Evolutionary conservation across 345 rosid genomes (phyloP).

Genomic region (Citrus inodora): DNA sequence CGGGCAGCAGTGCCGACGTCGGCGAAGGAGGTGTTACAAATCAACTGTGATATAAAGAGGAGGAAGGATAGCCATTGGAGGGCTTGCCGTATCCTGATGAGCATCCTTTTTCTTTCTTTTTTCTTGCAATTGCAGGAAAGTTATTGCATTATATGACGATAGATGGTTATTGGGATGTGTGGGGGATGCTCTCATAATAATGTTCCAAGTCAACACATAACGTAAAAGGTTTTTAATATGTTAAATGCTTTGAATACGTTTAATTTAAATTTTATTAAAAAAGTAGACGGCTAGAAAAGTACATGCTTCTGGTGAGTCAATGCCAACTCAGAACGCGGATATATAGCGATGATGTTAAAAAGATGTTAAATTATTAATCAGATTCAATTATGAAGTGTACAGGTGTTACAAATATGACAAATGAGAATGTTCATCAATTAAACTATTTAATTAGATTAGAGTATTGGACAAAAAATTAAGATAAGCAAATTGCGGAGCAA

Average conservation of each 20-base stretch:
- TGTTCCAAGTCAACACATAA: background rate
- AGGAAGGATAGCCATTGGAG: background rate
- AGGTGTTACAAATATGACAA: no score
- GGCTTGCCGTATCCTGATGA: background rate
- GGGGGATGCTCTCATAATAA: no score
- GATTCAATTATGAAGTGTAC: background rate
- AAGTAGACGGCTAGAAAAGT: background rate
- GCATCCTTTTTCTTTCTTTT: no score
- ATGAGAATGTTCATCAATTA: no score
- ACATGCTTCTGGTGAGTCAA: background rate
- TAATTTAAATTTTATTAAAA: background rate
- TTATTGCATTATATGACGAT: no score
- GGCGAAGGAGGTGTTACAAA: background rate
- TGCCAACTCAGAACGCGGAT: background rate
- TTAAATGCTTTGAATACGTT: background rate
- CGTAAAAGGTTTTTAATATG: background rate
- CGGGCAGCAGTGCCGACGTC: constrained; percentile 52
- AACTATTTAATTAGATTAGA: no score
- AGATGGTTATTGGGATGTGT: no score
- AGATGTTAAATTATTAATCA: background rate
- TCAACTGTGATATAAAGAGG: background rate
- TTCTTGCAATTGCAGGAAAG: background rate
- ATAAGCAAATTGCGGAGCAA: no score
- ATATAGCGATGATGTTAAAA: background rate
- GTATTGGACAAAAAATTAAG: no score